phyloP scores from a whole-genome alignment of 2,329 filamentous ascomycete species.

The Hypoxylon sp. region DNA sequence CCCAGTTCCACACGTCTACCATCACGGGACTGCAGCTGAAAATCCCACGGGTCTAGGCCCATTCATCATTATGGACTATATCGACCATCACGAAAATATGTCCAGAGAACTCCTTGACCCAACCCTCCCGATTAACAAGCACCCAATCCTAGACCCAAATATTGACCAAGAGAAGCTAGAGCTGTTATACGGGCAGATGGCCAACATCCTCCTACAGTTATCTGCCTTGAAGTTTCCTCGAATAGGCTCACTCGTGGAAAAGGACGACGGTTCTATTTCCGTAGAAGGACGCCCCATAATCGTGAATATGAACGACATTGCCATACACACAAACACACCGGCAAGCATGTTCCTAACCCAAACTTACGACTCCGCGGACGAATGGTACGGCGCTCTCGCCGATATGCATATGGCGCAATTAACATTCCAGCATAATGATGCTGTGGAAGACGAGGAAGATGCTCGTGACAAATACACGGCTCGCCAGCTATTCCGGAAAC shows the following conservation, averaged over 20 bases:
- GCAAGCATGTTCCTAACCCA: constrained; percentile 26
- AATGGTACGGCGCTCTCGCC: constrained; percentile 56
- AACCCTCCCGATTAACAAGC: not conserved
- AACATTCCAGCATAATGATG: constrained; percentile 57
- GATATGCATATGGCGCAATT: constrained; percentile 58
- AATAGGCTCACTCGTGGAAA: constrained; percentile 56
- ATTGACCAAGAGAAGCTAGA: constrained; percentile 52
- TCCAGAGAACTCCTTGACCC: constrained; percentile 34
- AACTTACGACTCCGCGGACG: constrained; percentile 51
- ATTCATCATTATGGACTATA: constrained; percentile 56
- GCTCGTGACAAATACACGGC: constrained; percentile 59
- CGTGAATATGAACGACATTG: constrained; percentile 58
- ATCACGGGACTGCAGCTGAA: constrained; percentile 50
- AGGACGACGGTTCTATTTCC: constrained; percentile 43
- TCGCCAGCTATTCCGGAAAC: constrained; percentile 56
- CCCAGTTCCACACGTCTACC: constrained; percentile 52
- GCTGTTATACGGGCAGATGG: constrained; percentile 56
- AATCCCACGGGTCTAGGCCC: constrained; percentile 53
- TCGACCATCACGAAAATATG: constrained; percentile 50
- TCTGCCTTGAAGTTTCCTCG: constrained; percentile 50
- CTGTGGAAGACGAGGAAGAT: constrained; percentile 54
- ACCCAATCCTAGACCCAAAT: constrained; percentile 52
- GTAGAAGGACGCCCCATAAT: constrained; percentile 55
- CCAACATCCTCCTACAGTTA: constrained; percentile 57
- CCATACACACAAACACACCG: constrained; percentile 43